Evolutionary conservation across 2,329 filamentous ascomycete genomes (phyloP), one percentile per base, ranked within the genome.

Genomic region (Alternaria rosae): DNA sequence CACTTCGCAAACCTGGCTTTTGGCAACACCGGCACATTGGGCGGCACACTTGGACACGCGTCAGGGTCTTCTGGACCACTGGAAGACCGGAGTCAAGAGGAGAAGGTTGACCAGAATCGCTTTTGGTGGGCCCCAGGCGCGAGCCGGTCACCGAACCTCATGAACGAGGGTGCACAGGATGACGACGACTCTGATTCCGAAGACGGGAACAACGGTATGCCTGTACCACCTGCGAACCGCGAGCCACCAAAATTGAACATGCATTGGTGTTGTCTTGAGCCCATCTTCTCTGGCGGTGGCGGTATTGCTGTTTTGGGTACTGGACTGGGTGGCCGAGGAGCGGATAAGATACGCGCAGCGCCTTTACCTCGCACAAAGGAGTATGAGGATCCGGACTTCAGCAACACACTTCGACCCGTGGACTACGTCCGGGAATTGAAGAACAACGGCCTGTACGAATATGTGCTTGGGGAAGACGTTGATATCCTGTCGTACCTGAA

Each of bases 111-210:
- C 28, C 66, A 64, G n/a, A 69, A 82, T 50, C 78, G 79, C n/a
- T 83, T 85, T 63, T 88, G 86, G 86, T 88, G 86, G 86, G 85
- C 86, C 4, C 85, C 85, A 2, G 84, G 84, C n/a, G 83, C 83
- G 6, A 81, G 79, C 12, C 80, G 83, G 45, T 87, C 85, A 12
- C 86, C 86, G 2, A 87, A 86, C 63, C 79, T 85, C n/a, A 88
- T 88, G 85, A 83, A 84, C 56, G 86, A 88, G 70, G 81, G 78
- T 11, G 70, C 78, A 7, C 73, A 77, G 28, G 70, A 79, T 10
- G 75, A 77, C 13, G 77, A 82, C 47, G 75, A 71, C 1, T 79
- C 77, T 7, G 79, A 80, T 50, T 78, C 75, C 1, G 76, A 79
- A 60, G 78, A 78, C 57, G 72, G 70, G 20, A 77, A 76, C 62